These are phyloP conservation scores for Plantago major DNA, from an alignment of 257 asterid genomes.

Conservation along the genomic window DNA sequence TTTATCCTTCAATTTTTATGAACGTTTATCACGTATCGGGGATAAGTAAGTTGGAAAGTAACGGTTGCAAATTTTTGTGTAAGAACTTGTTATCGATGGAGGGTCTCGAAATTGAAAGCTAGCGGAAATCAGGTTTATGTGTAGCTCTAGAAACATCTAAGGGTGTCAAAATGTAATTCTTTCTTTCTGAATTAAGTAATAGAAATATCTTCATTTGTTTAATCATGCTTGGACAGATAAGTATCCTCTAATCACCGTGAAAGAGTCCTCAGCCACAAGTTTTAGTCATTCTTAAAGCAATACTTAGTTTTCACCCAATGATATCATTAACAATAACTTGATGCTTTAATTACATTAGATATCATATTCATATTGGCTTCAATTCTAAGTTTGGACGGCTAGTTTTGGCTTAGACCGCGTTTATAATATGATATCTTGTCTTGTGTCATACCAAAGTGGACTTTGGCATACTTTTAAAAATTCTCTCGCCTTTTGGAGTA, in stretches of 20 bases:
- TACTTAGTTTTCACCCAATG: slow-evolving; percentile 11
- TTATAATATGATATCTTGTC: not conserved
- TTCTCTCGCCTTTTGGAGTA: not conserved
- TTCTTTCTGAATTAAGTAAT: not conserved
- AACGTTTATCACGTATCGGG: too few relatives aligned
- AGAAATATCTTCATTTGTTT: not conserved
- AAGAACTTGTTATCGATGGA: too few relatives aligned
- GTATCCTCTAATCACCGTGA: slow-evolving; percentile 24
- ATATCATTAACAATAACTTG: not conserved
- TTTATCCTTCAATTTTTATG: too few relatives aligned
- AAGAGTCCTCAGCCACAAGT: slow-evolving; percentile 43
- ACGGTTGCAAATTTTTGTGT: too few relatives aligned
- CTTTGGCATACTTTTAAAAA: not conserved
- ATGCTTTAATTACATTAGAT: not conserved
- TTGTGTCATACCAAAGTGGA: not conserved
- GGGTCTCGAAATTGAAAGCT: too few relatives aligned
- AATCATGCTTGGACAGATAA: not conserved
- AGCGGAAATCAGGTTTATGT: too few relatives aligned
- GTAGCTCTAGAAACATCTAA: too few relatives aligned
- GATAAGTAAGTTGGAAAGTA: too few relatives aligned
- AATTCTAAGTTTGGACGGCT: slow-evolving; percentile 6
- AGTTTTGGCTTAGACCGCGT: not conserved
- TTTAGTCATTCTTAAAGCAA: not conserved
- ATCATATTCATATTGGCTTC: slow-evolving; percentile 1
- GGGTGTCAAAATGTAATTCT: too few relatives aligned